phyloP scores from a whole-genome alignment of 768 basidiomycete genomes.

The Podaxis sp. region DNA sequence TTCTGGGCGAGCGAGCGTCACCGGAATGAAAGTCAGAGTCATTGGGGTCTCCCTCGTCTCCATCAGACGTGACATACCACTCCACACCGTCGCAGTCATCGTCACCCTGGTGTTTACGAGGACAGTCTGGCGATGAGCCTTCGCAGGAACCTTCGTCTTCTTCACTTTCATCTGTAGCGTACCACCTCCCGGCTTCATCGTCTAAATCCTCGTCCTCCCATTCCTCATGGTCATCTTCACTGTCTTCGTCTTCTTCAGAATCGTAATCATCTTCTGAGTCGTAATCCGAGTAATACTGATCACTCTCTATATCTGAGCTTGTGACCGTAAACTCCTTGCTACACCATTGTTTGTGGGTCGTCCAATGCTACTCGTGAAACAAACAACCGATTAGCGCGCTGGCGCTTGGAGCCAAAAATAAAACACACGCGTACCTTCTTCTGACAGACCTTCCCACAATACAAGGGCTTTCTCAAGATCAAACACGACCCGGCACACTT shows the following conservation, averaged over 20 bases:
- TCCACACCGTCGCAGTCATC: neutral
- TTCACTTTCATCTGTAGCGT: neutral
- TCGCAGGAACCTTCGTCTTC: neutral
- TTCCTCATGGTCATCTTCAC: too few relatives aligned
- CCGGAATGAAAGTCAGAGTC: neutral
- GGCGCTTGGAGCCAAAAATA: neutral
- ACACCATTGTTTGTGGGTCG: too few relatives aligned
- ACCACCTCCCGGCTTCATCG: neutral
- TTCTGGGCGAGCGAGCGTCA: neutral
- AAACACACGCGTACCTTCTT: neutral
- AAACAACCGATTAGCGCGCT: neutral
- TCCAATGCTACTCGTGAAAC: too few relatives aligned
- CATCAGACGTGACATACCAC: neutral
- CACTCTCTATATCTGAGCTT: too few relatives aligned
- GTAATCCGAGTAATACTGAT: too few relatives aligned
- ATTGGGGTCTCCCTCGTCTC: neutral
- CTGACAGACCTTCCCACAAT: conserved; percentile 4
- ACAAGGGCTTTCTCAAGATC: neutral
- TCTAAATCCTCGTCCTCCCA: neutral
- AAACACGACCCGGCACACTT: conserved; percentile 1
- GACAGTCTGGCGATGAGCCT: neutral
- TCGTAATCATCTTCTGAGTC: too few relatives aligned
- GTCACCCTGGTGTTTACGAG: neutral
- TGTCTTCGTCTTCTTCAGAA: too few relatives aligned
- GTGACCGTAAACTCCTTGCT: too few relatives aligned